Evolutionary conservation across 495 filamentous ascomycete species (phyloP).

Genomic region (Penicillium cinerascens): DNA sequence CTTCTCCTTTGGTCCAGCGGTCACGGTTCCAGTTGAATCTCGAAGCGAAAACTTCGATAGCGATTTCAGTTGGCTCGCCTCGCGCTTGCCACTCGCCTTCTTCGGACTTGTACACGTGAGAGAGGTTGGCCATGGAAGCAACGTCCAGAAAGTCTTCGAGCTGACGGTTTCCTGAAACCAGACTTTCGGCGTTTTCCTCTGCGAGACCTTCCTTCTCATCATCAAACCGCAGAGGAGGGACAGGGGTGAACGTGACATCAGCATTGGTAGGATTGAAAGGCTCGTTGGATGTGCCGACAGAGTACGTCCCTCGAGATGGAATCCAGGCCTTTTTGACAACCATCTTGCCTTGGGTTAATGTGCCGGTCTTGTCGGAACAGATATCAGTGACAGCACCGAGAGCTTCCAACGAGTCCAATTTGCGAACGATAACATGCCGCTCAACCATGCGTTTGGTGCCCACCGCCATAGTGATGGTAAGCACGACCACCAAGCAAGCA

Average conservation of each 20-base stretch:
- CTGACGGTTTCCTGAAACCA: conserved; percentile 14
- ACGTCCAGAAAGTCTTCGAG: conserved; percentile 48
- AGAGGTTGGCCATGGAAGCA: conserved; percentile 57
- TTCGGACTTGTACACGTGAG: conserved; percentile 44
- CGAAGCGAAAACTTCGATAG: conserved; percentile 57
- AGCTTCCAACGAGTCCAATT: conserved; percentile 68
- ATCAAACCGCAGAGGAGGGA: conserved; percentile 26
- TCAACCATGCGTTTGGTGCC: conserved; percentile 63
- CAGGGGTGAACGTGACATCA: conserved; percentile 34
- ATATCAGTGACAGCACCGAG: conserved; percentile 85
- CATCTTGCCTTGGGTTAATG: conserved; percentile 84
- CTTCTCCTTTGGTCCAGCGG: conserved; percentile 35
- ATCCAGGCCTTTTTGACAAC: conserved; percentile 71
- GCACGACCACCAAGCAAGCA: conserved; percentile 59
- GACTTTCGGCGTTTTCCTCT: conserved; percentile 18
- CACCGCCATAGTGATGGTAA: conserved; percentile 63
- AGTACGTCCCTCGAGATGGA: conserved; percentile 53
- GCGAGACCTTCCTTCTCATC: conserved; percentile 16
- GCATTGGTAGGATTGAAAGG: conserved; percentile 48
- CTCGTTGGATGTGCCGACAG: conserved; percentile 44
- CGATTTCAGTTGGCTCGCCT: conserved; percentile 61
- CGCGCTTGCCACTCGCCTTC: conserved; percentile 48
- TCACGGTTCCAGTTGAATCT: conserved; percentile 53
- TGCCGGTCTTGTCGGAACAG: conserved; percentile 82
- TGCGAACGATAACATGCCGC: conserved; percentile 60